phyloP scores from a whole-genome alignment of 2,329 filamentous ascomycete species.

The Fragosphaeria purpurea region DNA sequence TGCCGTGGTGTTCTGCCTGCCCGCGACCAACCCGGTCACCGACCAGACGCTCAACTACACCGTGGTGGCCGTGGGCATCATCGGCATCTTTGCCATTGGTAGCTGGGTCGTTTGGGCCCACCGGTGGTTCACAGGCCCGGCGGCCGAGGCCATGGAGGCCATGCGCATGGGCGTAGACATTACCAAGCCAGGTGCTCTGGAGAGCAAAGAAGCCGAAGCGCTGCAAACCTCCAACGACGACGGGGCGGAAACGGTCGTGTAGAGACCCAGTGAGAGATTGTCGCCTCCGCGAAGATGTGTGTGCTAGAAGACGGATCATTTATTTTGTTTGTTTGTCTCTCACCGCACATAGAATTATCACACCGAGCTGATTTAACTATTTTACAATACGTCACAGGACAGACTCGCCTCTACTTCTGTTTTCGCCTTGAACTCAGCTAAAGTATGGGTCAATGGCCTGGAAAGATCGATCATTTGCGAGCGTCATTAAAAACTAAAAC shows the following conservation, averaged over 20 bases:
- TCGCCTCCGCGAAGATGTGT: too few species aligned
- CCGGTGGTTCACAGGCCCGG: conserved; percentile 46
- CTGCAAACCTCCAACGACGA: not conserved
- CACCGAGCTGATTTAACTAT: too few species aligned
- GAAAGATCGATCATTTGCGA: too few species aligned
- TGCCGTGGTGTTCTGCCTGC: conserved; percentile 47
- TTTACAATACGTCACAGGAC: too few species aligned
- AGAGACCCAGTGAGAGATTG: not conserved
- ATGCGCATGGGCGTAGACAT: conserved; percentile 38
- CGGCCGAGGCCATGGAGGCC: conserved; percentile 40
- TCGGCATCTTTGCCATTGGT: conserved; percentile 34
- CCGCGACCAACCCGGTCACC: conserved; percentile 43
- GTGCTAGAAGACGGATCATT: too few species aligned
- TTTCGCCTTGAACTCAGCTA: too few species aligned
- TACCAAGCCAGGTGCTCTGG: conserved; percentile 33
- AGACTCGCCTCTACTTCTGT: too few species aligned
- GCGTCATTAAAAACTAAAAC: too few species aligned
- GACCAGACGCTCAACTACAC: conserved; percentile 51
- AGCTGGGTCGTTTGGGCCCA: conserved; percentile 43
- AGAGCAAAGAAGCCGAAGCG: conserved; percentile 21
- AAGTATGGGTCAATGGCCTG: too few species aligned
- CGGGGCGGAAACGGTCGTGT: not conserved
- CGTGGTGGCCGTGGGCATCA: conserved; percentile 47
- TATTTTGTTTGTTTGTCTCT: too few species aligned
- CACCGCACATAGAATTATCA: too few species aligned